Base-by-base conservation (phyloP, 1,284 basidiomycete species). In the Leccinum angustisporum region DNA sequence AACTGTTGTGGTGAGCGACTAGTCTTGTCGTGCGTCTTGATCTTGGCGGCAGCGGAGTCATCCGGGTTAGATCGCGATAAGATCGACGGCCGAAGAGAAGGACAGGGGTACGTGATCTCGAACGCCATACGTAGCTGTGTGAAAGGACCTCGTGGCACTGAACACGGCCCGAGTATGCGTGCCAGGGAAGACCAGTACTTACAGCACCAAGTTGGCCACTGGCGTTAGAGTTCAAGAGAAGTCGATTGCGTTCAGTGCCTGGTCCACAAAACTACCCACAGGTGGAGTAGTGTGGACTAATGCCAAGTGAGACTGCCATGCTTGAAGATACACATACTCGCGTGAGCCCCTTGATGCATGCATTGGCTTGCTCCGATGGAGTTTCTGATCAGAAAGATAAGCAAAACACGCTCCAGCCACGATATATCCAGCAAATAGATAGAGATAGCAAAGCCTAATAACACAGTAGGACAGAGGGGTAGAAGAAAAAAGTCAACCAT, bases 351-450 rank as follows among this genome's bases (percentile, higher is more conserved):
- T 65, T 65, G 68, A 34, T 67, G 68, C 50, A 46, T 31, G 53
- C 40, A 36, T 46, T 40, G 50, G 55, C 34, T 50, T 34, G 18
- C 54, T 55, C 52, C 31, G 5, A 40, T 56, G 43, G 57, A 53
- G 27, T 8, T 59, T 52, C 18, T 56, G 55, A 59, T 62, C 65
- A 60, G 60, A 72, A 65, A 62, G 53, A 55, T 58, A n/a, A 11
- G 54, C 38, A 48, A 50, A 65, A 60, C 57, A 60, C 48, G 57
- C 57, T 61, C 63, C 25, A 56, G 63, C 56, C 63, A 59, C 54
- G 60, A 61, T 70, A 63, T 70, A 73, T 69, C 61, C 61, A 67
- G 62, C 40, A 48, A 57, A 56, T 68, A 71, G 57, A 73, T 70
- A 65, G 70, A 68, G 61, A 63, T 46, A 73, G 64, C 53, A 58